Evolutionary conservation across 192 early-diverging fungal genomes (phyloP).

Genomic region (Chytriomyces hyalinus): DNA sequence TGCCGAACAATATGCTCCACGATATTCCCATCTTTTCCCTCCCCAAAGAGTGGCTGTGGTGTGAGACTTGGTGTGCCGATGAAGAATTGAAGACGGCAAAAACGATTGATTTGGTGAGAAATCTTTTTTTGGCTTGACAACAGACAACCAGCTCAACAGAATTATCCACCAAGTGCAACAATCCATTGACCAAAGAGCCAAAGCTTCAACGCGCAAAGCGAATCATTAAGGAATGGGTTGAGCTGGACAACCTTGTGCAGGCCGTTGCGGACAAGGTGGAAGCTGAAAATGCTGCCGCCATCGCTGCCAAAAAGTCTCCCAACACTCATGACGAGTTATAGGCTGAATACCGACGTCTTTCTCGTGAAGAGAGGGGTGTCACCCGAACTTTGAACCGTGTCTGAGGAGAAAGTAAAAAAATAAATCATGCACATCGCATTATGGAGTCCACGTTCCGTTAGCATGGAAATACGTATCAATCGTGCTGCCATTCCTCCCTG

Average conservation of each 20-base stretch:
- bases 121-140: not conserved
- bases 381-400: too few species aligned
- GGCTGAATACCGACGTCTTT: too few species aligned
- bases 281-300: not conserved
- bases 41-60: slow-evolving; percentile 99
- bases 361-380: too few species aligned
- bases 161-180: slow-evolving; percentile 80
- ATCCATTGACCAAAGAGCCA: slow-evolving; percentile 98
- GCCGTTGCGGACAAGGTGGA: slow-evolving; percentile 41
- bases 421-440: too few species aligned
- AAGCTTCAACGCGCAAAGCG: slow-evolving; percentile 92
- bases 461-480: too few species aligned
- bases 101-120: slow-evolving; percentile 91
- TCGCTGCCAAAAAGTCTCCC: too few species aligned
- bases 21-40: slow-evolving; percentile 89
- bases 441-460: too few species aligned
- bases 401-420: too few species aligned
- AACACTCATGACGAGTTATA: too few species aligned
- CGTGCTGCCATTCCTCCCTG: too few species aligned
- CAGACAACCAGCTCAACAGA: not conserved
- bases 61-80: slow-evolving; percentile 98
- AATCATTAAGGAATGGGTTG: slow-evolving; percentile 93
- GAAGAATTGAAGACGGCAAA: slow-evolving; percentile 81
- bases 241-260: slow-evolving; percentile 71
- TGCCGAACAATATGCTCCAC: slow-evolving; percentile 96